Percentiles rank a stretch among this genome's conserved stretches.
Evolutionary conservation across 2,329 filamentous ascomycete species (phyloP).

Genomic region (Colletotrichum siamense): DNA sequence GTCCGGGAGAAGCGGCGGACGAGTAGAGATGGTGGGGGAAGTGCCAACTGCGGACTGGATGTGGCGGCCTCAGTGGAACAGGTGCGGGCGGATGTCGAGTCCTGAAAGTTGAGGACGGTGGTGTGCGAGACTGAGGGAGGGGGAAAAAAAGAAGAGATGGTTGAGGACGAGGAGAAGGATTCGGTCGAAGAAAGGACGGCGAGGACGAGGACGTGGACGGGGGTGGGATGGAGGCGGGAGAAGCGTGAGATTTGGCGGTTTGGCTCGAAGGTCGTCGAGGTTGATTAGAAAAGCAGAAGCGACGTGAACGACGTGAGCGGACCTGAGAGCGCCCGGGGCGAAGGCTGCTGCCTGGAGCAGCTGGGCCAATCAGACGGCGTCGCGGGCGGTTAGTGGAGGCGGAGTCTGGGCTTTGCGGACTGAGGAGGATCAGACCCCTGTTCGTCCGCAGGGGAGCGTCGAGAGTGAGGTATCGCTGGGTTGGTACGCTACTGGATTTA

Average conservation of each 20-base stretch:
- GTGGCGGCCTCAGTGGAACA: slow-evolving; percentile 17
- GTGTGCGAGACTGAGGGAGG: neutral
- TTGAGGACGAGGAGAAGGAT: slow-evolving; percentile 24
- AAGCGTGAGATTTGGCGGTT: slow-evolving; percentile 3
- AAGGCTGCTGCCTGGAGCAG: slow-evolving; percentile 37
- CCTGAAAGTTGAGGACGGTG: slow-evolving; percentile 3
- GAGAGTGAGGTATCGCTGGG: neutral
- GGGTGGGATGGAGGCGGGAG: slow-evolving; percentile 3
- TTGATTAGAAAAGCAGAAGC: slow-evolving; percentile 23
- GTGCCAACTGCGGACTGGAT: neutral
- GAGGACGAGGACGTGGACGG: neutral
- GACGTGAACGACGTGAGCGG: neutral
- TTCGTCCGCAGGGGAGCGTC: neutral
- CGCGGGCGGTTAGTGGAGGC: slow-evolving; percentile 29
- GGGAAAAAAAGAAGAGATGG: neutral
- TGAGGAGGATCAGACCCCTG: slow-evolving; percentile 13
- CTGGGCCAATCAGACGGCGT: slow-evolving; percentile 25
- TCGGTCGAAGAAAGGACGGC: slow-evolving; percentile 12
- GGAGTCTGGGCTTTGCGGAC: slow-evolving; percentile 24
- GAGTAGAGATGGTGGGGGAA: neutral
- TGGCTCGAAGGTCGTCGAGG: slow-evolving; percentile 11
- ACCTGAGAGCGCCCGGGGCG: slow-evolving; percentile 25
- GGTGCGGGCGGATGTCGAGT: slow-evolving; percentile 3
- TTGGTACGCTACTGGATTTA: neutral
- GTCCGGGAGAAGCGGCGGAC: neutral